phyloP scores from a whole-genome alignment of 345 rosid species.

The Adansonia digitata region DNA sequence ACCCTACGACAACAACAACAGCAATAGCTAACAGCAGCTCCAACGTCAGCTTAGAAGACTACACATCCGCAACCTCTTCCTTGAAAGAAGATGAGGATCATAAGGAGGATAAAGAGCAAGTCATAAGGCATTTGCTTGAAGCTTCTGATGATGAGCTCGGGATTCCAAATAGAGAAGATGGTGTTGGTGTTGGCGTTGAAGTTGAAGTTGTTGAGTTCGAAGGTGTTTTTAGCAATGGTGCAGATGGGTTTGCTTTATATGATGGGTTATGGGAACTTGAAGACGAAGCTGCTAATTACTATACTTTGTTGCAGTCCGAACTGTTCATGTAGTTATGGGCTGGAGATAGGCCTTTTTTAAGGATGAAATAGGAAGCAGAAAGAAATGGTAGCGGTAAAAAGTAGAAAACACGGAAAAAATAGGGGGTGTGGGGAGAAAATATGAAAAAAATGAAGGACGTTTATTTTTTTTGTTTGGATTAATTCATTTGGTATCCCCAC shows the following conservation, averaged over 20 bases:
- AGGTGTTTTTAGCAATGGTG: slow-evolving; percentile 19
- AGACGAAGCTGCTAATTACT: slow-evolving; percentile 65
- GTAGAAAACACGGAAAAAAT: slow-evolving; percentile 2
- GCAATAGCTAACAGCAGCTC: neutral
- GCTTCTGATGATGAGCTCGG: slow-evolving; percentile 95
- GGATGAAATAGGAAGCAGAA: neutral
- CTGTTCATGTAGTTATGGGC: slow-evolving; percentile 40
- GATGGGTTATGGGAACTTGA: slow-evolving; percentile 78
- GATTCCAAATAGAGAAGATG: slow-evolving; percentile 44
- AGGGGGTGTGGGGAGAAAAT: neutral
- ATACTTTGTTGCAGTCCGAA: slow-evolving; percentile 55
- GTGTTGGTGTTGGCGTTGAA: neutral
- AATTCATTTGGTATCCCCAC: slow-evolving; percentile 16
- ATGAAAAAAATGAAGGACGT: slow-evolving; percentile 8
- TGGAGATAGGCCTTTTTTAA: too few relatives aligned
- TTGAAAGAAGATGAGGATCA: slow-evolving; percentile 26
- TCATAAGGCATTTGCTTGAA: slow-evolving; percentile 71
- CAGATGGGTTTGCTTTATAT: slow-evolving; percentile 33
- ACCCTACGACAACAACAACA: slow-evolving; percentile 2
- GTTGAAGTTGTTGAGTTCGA: slow-evolving; percentile 20
- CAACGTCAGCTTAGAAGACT: slow-evolving; percentile 14
- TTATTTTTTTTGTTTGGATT: slow-evolving; percentile 4
- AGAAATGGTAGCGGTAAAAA: slow-evolving; percentile 5
- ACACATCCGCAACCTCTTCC: slow-evolving; percentile 18
- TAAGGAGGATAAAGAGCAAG: slow-evolving; percentile 36